phyloP scores from a whole-genome alignment of 208 protist genomes.

The Wallacemonas rigidus region DNA sequence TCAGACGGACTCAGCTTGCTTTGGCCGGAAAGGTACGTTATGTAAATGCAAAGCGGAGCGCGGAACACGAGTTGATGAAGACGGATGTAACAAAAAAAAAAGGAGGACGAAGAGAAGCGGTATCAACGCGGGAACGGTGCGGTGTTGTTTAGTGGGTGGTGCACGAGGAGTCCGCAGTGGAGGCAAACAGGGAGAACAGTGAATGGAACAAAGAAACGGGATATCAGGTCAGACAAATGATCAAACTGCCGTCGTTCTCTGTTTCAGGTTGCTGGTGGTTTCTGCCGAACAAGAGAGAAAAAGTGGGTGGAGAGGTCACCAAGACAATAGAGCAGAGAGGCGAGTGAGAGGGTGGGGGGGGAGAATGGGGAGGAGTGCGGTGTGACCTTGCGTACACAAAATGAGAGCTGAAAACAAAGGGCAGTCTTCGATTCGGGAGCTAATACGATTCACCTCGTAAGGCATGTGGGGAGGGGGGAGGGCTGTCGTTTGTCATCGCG shows the following conservation, averaged over 20 bases:
- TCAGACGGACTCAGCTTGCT: too few relatives aligned
- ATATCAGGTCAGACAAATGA: neutral
- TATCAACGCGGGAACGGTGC: neutral
- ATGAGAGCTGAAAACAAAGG: too few relatives aligned
- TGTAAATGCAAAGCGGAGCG: too few relatives aligned
- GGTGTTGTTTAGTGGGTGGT: too few relatives aligned
- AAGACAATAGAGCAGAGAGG: neutral
- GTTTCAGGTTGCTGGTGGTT: neutral
- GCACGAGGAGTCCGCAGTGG: too few relatives aligned
- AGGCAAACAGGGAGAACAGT: neutral
- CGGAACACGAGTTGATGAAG: neutral
- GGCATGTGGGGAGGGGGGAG: too few relatives aligned
- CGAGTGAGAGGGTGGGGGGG: neutral
- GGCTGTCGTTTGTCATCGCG: too few relatives aligned
- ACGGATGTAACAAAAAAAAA: constrained; percentile 1
- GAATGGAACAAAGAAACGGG: neutral
- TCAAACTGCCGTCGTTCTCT: neutral
- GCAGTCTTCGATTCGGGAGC: too few relatives aligned
- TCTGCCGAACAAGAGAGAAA: neutral
- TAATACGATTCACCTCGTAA: too few relatives aligned
- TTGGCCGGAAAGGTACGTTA: too few relatives aligned
- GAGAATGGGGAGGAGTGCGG: neutral
- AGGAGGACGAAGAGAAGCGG: constrained; percentile 5
- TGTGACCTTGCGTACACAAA: neutral
- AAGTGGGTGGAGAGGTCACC: neutral